Base-by-base conservation (phyloP, 2,329 filamentous ascomycete genomes). In the Cordyceps farinosa region DNA sequence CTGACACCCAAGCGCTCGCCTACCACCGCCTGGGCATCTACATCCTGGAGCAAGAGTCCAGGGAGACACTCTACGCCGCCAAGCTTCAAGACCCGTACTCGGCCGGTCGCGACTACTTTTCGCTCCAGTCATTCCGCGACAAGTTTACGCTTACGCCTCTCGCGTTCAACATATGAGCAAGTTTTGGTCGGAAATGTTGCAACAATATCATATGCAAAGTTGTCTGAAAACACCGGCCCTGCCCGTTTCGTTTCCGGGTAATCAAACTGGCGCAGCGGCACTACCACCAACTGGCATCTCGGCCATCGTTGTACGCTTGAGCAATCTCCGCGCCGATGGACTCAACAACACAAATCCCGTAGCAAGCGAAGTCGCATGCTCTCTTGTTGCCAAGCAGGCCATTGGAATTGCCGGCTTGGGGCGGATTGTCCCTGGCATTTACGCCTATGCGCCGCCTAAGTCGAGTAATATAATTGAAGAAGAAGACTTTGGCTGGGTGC, bases 1-100 rank as follows among this genome's bases (percentile, higher is more conserved):
- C 1, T 91, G n/a, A 90, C 72, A 88, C 92, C 1, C 74, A 96
- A 95, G 80, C 95, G 95, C 63, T 85, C 89, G 2, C 91, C 91
- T 97, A 98, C 78, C 95, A 98, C 77, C 90, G 95, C 59, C 82
- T 98, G 61, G 88, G 89, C 54, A 79, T 98, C 65, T 90, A 95
- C 73, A 80, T 99, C 29, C 81, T 98, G 55, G 87, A 96, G 78
- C 95, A 99, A 76, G 80, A 84, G 58, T 79, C 86, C 61, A 86
- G 83, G 42, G 3, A 6, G 70, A n/a, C 62, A 38, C 72, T 92
- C 67, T 85, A 92, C 70, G 76, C 84, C 32, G 79, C 78, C 45
- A 77, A 80, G 64, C 77, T 92, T 48, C 82, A 82, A 70, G 78
- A 83, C 68, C 75, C 80, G 27, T 82, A 85, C 72, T 69, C 74